These are phyloP conservation scores for Retiboletus flavoniger DNA, from an alignment of 1,284 basidiomycete species.

Conservation along the genomic window DNA sequence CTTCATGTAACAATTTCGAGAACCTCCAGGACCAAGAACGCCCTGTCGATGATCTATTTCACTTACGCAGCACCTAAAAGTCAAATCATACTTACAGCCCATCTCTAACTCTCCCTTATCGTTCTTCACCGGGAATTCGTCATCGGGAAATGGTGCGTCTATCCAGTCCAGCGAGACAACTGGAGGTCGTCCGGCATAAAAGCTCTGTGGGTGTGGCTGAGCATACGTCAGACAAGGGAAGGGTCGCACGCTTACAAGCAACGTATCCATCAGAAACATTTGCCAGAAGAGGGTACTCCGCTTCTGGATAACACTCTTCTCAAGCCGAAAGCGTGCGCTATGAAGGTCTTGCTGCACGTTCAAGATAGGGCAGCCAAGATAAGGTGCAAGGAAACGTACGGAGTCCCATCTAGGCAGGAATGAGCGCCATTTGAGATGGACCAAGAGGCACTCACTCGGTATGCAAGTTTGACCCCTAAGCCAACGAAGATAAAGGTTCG, in stretches of 20 bases:
- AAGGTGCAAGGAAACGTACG: slow-evolving; percentile 42
- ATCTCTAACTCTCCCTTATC: slow-evolving; percentile 42
- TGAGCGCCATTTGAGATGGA: slow-evolving; percentile 9
- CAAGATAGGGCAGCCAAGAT: neutral
- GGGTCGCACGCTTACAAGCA: slow-evolving; percentile 43
- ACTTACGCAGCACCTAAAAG: neutral
- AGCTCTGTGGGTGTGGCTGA: slow-evolving; percentile 47
- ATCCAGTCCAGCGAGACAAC: slow-evolving; percentile 52
- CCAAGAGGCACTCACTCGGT: slow-evolving; percentile 44
- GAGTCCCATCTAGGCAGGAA: slow-evolving; percentile 53
- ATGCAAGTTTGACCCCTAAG: slow-evolving; percentile 53
- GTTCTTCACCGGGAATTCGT: slow-evolving; percentile 40
- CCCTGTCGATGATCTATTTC: slow-evolving; percentile 36
- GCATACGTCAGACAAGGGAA: neutral
- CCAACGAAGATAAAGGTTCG: slow-evolving; percentile 57
- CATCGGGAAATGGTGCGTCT: slow-evolving; percentile 55
- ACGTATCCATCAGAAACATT: slow-evolving; percentile 56
- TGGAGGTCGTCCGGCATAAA: slow-evolving; percentile 61
- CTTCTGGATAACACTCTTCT: slow-evolving; percentile 42
- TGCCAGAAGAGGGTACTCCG: slow-evolving; percentile 66
- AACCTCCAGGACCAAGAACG: slow-evolving; percentile 59
- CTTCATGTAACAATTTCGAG: slow-evolving; percentile 48
- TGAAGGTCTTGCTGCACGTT: slow-evolving; percentile 51
- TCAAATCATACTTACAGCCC: slow-evolving; percentile 45
- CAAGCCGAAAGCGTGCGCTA: slow-evolving; percentile 56